Conservation (phyloP, 768 basidiomycete genomes). For the Lactifluus echinatus region DNA sequence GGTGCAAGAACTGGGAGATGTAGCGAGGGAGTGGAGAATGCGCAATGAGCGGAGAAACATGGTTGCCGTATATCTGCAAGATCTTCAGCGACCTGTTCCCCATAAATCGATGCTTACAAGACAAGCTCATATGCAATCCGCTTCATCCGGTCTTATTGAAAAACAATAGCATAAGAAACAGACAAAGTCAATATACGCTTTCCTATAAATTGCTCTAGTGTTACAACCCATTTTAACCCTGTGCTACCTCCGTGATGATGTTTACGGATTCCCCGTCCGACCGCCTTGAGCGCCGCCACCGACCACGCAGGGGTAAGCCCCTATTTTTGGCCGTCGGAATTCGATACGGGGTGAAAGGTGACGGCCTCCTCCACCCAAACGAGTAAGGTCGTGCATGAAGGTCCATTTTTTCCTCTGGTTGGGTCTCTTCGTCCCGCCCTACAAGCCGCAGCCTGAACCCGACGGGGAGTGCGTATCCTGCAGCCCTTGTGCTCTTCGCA, state of each 20-base stretch:
- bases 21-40: constrained; percentile 20
- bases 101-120: constrained; percentile 7
- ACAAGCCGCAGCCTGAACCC: constrained; percentile 11
- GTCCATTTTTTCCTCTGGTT: background rate
- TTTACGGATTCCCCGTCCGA: background rate
- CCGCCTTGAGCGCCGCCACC: background rate
- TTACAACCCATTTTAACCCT: background rate
- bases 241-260: background rate
- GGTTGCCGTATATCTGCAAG: constrained; percentile 11
- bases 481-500: background rate
- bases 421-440: constrained; percentile 1
- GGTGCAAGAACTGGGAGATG: constrained; percentile 22
- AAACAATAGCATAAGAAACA: background rate
- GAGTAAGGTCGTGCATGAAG: background rate
- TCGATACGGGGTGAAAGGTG: constrained; percentile 7
- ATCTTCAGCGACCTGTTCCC: constrained; percentile 12
- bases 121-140: background rate
- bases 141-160: background rate
- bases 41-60: constrained; percentile 15
- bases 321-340: constrained; percentile 21
- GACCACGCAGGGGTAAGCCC: constrained; percentile 17
- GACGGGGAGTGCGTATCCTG: constrained; percentile 11
- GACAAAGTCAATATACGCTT: background rate
- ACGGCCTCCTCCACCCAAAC: background rate
- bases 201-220: background rate